Evolutionary conservation across 441 rosid species (phyloP).

Genomic region (Dalechampia spathulata): DNA sequence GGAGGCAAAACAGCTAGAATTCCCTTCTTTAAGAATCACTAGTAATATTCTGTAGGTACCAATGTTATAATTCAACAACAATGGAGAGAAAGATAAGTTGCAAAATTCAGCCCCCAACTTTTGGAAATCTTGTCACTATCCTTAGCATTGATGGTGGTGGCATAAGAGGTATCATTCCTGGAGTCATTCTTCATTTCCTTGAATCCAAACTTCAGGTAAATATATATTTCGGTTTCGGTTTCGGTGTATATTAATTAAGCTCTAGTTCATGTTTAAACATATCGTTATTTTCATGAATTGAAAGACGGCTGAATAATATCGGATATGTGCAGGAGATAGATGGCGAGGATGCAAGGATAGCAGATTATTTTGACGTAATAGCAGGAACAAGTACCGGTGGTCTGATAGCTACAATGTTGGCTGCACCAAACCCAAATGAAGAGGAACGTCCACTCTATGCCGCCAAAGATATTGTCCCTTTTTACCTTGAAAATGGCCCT

Average conservation of each 20-base stretch:
- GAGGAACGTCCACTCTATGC: conserved; percentile 41
- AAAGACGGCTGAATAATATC: too few species aligned
- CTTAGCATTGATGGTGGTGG: conserved; percentile 43
- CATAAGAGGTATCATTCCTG: conserved; percentile 34
- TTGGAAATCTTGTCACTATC: conserved; percentile 32
- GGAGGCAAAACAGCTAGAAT: too few species aligned
- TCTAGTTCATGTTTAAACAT: too few species aligned
- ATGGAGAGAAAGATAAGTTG: conserved; percentile 24
- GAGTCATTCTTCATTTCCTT: conserved; percentile 33
- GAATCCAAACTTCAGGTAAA: conserved; percentile 46
- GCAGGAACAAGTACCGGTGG: conserved; percentile 18
- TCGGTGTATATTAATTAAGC: too few species aligned
- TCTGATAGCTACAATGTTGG: conserved; percentile 46
- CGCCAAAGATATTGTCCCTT: conserved; percentile 45
- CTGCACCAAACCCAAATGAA: conserved; percentile 38
- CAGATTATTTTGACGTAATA: conserved; percentile 55
- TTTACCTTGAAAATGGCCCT: conserved; percentile 37
- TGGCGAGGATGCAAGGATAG: conserved; percentile 49
- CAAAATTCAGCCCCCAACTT: conserved; percentile 22
- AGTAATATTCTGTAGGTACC: too few species aligned
- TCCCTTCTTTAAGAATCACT: too few species aligned
- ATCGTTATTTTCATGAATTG: too few species aligned
- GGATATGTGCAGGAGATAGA: conserved; percentile 33
- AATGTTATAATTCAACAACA: neutral
- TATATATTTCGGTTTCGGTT: too few species aligned